These are phyloP conservation scores for Colletotrichum eleusines DNA, from an alignment of 2,329 filamentous ascomycete species.

Conservation along the genomic window DNA sequence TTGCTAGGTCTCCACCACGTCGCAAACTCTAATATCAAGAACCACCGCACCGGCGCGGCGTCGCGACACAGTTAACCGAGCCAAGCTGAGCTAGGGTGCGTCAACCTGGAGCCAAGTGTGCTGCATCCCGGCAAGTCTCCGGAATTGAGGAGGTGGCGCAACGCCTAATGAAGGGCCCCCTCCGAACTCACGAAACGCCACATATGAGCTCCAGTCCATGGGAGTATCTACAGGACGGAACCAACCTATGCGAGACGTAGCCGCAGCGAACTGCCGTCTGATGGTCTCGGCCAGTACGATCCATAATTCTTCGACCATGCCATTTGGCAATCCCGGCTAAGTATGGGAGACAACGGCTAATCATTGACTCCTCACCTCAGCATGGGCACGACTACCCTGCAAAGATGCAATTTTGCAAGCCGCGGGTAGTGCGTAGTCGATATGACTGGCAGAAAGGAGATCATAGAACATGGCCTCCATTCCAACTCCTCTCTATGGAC, in stretches of 20 bases:
- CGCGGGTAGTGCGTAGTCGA: not conserved
- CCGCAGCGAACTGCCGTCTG: too few relatives aligned
- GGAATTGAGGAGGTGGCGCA: too few relatives aligned
- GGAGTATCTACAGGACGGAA: too few relatives aligned
- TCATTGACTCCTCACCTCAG: not conserved
- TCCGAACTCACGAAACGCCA: too few relatives aligned
- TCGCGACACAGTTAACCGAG: slow-evolving; percentile 35
- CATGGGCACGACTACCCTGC: not conserved
- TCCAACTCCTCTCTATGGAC: not conserved
- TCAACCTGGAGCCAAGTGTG: slow-evolving; percentile 23
- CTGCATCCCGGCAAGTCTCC: not conserved
- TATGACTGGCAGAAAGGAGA: too few relatives aligned
- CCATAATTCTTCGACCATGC: too few relatives aligned
- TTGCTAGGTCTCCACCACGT: not conserved
- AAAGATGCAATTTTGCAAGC: not conserved
- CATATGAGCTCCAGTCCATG: too few relatives aligned
- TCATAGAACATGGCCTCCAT: not conserved
- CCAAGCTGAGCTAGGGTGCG: slow-evolving; percentile 24
- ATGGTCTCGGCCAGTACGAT: too few relatives aligned
- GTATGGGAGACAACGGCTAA: not conserved
- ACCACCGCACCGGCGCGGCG: slow-evolving; percentile 27
- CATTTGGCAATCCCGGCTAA: not conserved
- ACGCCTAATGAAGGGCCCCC: too few relatives aligned
- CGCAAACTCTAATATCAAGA: slow-evolving; percentile 24
- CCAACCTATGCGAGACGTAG: too few relatives aligned